These are phyloP conservation scores for Fusarium penzigii DNA, from an alignment of 2,329 filamentous ascomycete species.

Conservation along the genomic window DNA sequence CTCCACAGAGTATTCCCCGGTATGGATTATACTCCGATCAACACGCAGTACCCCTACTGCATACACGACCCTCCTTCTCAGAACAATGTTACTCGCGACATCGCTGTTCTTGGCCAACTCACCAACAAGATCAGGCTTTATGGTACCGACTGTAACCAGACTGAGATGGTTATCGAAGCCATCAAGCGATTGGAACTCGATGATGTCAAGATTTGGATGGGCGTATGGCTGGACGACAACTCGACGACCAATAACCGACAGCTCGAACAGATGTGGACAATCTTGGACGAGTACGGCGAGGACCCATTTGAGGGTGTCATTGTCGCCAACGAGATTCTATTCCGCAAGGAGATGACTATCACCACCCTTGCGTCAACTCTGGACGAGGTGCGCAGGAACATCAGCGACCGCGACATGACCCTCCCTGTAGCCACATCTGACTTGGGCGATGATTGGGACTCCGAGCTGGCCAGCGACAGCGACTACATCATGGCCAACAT, in stretches of 20 bases:
- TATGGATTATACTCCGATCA: constrained; percentile 92
- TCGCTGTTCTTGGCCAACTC: constrained; percentile 86
- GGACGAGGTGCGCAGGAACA: constrained; percentile 67
- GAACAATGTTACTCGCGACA: constrained; percentile 90
- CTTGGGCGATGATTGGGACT: constrained; percentile 83
- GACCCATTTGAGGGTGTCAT: constrained; percentile 80
- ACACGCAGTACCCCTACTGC: constrained; percentile 87
- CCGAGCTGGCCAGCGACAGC: constrained; percentile 65
- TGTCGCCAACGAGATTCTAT: constrained; percentile 76
- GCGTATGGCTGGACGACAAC: constrained; percentile 89
- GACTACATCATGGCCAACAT: constrained; percentile 97
- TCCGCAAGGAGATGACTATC: constrained; percentile 73
- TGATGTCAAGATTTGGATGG: constrained; percentile 85
- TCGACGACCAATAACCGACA: constrained; percentile 81
- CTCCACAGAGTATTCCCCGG: constrained; percentile 94
- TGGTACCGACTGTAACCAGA: constrained; percentile 97
- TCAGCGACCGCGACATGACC: constrained; percentile 65
- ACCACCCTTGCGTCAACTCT: constrained; percentile 65
- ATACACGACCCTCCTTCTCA: constrained; percentile 76
- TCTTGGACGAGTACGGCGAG: constrained; percentile 69
- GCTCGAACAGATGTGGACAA: constrained; percentile 78
- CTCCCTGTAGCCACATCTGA: constrained; percentile 86
- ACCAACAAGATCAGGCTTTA: constrained; percentile 88
- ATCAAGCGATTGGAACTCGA: constrained; percentile 73
- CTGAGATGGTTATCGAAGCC: constrained; percentile 85